Evolutionary conservation across 495 filamentous ascomycete species (phyloP).

Genomic region (Penicillium herquei): DNA sequence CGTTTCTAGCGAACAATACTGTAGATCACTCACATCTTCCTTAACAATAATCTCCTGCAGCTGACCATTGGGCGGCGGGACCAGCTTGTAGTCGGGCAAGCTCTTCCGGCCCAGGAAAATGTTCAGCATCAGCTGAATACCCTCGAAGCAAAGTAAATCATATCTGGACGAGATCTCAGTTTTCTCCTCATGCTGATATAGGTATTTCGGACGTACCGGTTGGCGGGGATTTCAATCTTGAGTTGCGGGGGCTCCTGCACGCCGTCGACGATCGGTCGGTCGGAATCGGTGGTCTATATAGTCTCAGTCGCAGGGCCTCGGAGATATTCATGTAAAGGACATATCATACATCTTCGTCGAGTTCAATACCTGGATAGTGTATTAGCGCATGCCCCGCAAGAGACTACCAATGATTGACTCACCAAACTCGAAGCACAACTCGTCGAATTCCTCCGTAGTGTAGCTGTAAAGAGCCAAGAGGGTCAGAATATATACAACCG

Average conservation of each 20-base stretch:
- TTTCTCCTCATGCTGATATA: not conserved
- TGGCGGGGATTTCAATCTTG: constrained; percentile 98
- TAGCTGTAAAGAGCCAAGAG: constrained; percentile 52
- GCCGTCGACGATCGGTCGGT: constrained; percentile 71
- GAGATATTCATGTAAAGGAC: not conserved
- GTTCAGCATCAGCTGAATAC: constrained; percentile 91
- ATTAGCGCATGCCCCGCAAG: constrained; percentile 39
- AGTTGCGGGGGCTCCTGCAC: constrained; percentile 86
- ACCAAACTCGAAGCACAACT: constrained; percentile 98
- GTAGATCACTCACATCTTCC: constrained; percentile 53
- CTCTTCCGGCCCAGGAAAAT: constrained; percentile 78
- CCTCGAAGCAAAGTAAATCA: constrained; percentile 98
- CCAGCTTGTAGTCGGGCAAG: constrained; percentile 75
- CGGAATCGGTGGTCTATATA: constrained; percentile 63
- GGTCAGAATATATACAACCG: not conserved
- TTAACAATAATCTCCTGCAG: constrained; percentile 76
- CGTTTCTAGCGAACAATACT: not conserved
- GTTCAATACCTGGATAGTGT: constrained; percentile 69
- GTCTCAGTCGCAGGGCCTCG: constrained; percentile 16
- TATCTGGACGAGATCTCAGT: constrained; percentile 58
- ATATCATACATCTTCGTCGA: constrained; percentile 80
- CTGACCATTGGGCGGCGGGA: constrained; percentile 67
- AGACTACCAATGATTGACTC: constrained; percentile 23
- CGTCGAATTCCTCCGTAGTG: constrained; percentile 91
- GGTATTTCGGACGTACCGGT: constrained; percentile 53